Evolutionary conservation across 441 rosid genomes (phyloP).

Genomic region (Erodium trifolium): DNA sequence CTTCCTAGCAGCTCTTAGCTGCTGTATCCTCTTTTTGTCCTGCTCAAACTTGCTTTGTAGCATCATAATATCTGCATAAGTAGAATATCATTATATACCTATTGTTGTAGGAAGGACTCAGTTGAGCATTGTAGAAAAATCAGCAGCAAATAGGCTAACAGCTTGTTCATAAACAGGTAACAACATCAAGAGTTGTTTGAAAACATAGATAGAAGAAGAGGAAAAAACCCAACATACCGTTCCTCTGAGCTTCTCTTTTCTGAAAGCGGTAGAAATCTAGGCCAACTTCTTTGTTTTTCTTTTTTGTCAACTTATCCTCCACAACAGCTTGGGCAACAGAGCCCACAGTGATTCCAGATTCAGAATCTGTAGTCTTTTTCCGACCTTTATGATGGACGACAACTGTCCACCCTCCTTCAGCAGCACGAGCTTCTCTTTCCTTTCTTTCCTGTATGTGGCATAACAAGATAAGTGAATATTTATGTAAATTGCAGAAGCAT

Average conservation of each 20-base stretch:
- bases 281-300: constrained; percentile 60
- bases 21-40: constrained; percentile 54
- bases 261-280: constrained; percentile 87
- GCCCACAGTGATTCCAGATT: constrained; percentile 55
- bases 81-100: neutral
- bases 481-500: too few relatives aligned
- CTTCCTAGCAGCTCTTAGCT: constrained; percentile 59
- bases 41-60: constrained; percentile 68
- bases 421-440: constrained; percentile 54
- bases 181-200: too few relatives aligned
- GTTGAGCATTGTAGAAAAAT: too few relatives aligned
- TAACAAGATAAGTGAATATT: constrained; percentile 2
- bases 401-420: constrained; percentile 77
- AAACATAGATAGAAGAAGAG: too few relatives aligned
- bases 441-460: constrained; percentile 47
- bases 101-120: too few relatives aligned
- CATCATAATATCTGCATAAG: constrained; percentile 48
- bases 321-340: constrained; percentile 56
- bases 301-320: constrained; percentile 52
- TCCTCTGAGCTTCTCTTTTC: constrained; percentile 70
- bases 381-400: constrained; percentile 67
- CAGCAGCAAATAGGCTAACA: too few relatives aligned
- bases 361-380: constrained; percentile 60
- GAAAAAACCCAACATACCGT: constrained; percentile 36
- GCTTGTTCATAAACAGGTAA: too few relatives aligned